phyloP scores from a whole-genome alignment of 306 rosid species.

The Urtica urens region DNA sequence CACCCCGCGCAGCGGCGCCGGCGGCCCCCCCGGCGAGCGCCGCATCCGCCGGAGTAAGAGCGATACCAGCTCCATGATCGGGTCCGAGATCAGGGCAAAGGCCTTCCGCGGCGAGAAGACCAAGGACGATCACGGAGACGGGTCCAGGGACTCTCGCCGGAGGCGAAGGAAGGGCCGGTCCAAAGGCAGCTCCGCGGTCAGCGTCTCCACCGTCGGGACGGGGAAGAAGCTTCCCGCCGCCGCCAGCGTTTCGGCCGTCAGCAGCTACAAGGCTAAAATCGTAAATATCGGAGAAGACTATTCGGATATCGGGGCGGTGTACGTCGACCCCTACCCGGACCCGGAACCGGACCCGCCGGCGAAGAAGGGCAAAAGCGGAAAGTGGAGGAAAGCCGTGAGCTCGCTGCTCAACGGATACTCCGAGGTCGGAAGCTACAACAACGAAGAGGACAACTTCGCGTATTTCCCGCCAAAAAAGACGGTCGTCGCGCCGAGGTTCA shows the following conservation, averaged over 20 bases:
- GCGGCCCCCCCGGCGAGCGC: slow-evolving; percentile 6
- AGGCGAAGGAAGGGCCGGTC: background rate
- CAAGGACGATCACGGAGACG: background rate
- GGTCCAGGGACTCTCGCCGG: too few relatives aligned
- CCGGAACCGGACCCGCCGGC: slow-evolving; percentile 1
- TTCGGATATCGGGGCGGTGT: slow-evolving; percentile 7
- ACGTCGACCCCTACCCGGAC: background rate
- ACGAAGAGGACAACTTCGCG: background rate
- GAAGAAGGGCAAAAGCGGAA: slow-evolving; percentile 5
- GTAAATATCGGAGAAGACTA: slow-evolving; percentile 14
- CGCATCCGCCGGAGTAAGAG: slow-evolving; percentile 52
- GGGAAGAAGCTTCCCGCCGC: too few relatives aligned
- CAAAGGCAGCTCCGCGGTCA: slow-evolving; percentile 28
- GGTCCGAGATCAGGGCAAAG: slow-evolving; percentile 27
- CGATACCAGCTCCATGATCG: slow-evolving; percentile 64
- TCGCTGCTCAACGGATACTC: slow-evolving; percentile 9
- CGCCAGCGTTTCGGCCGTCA: too few relatives aligned
- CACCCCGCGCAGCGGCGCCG: background rate
- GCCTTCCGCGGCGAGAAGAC: slow-evolving; percentile 19
- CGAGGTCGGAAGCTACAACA: slow-evolving; percentile 3
- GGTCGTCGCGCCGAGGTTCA: slow-evolving; percentile 7
- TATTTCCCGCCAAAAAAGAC: slow-evolving; percentile 1
- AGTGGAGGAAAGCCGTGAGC: slow-evolving; percentile 1
- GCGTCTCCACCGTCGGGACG: slow-evolving; percentile 22
- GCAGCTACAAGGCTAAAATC: slow-evolving; percentile 1